A percentile compares a stretch with the other conserved stretches of the same genome.
These are phyloP conservation scores for Aspergillus bombycis DNA, from an alignment of 2,329 filamentous ascomycete genomes.

Conservation along the genomic window DNA sequence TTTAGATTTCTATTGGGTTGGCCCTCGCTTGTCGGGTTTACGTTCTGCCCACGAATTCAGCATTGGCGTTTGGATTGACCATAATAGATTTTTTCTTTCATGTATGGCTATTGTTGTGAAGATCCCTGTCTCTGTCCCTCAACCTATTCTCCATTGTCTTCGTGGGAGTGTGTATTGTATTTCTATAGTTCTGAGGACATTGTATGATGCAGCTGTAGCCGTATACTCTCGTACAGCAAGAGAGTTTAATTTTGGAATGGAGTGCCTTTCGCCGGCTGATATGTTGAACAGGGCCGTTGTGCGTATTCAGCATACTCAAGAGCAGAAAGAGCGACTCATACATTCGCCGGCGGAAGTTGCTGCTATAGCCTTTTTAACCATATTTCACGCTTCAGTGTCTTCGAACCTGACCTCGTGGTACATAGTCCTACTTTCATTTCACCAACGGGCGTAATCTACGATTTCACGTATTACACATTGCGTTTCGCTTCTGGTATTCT, in stretches of 20 bases:
- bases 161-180: constrained; percentile 6
- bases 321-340: constrained; percentile 6
- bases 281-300: background rate
- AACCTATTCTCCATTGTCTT: background rate
- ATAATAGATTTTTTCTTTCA: constrained; percentile 32
- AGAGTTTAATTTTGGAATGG: background rate
- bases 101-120: constrained; percentile 6
- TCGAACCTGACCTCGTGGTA: background rate
- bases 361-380: background rate
- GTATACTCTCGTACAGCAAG: constrained; percentile 13
- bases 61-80: constrained; percentile 29
- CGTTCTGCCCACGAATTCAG: constrained; percentile 15
- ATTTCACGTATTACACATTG: background rate
- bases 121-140: constrained; percentile 8
- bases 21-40: constrained; percentile 9
- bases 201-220: constrained; percentile 7
- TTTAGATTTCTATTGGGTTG: constrained; percentile 17
- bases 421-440: background rate
- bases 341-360: background rate
- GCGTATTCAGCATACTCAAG: background rate
- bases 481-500: background rate
- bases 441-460: background rate
- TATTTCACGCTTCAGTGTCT: background rate
- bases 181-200: constrained; percentile 6
- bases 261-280: background rate